These are phyloP conservation scores for Trypanosoma lewisi DNA, from an alignment of 208 protist species.

Conservation along the genomic window DNA sequence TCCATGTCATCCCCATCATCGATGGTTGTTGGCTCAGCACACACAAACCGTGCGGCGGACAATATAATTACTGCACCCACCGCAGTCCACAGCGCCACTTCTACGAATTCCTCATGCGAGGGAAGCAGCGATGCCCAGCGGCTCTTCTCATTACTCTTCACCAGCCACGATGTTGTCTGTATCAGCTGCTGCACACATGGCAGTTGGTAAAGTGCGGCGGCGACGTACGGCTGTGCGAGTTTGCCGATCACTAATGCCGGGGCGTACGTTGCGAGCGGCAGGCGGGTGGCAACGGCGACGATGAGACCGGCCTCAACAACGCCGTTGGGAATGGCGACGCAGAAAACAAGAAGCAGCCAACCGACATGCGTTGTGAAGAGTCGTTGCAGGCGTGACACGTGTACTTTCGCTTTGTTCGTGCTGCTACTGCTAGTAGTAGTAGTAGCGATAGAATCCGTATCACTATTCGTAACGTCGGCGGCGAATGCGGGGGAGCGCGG, in stretches of 20 bases:
- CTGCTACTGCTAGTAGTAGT: no score
- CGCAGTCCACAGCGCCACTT: slow-evolving; percentile 29
- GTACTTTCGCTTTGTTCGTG: neutral
- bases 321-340: slow-evolving; percentile 49
- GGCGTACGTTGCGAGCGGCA: slow-evolving; percentile 46
- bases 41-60: slow-evolving; percentile 22
- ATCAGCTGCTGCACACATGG: slow-evolving; percentile 23
- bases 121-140: slow-evolving; percentile 24
- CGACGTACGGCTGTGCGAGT: slow-evolving; percentile 54
- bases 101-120: slow-evolving; percentile 30
- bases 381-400: slow-evolving; percentile 10
- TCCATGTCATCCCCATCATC: neutral
- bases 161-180: neutral
- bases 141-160: slow-evolving; percentile 3
- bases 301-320: slow-evolving; percentile 49
- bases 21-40: neutral
- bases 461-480: no score
- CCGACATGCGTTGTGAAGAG: slow-evolving; percentile 34
- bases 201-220: slow-evolving; percentile 34
- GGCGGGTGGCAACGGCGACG: slow-evolving; percentile 34
- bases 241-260: slow-evolving; percentile 52
- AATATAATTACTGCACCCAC: slow-evolving; percentile 35
- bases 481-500: slow-evolving; percentile 22
- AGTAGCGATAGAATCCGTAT: no score
- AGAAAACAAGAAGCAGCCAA: slow-evolving; percentile 40